Percentiles rank a stretch among this genome's conserved stretches.
Conservation (phyloP, 148 eudicot genomes). For the Hydrangea macrophylla region DNA sequence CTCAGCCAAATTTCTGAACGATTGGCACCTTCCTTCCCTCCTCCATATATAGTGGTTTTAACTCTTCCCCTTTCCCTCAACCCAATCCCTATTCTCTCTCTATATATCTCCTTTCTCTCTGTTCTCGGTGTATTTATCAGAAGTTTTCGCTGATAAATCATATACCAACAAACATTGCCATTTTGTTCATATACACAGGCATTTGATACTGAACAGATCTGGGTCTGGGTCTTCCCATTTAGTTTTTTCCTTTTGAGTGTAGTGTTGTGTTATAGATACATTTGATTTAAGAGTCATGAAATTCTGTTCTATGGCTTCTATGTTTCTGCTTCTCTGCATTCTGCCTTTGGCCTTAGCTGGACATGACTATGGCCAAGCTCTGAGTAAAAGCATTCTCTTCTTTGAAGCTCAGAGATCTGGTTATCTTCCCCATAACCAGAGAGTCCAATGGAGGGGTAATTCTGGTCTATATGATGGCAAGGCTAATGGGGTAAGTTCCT, state of each 20-base stretch:
- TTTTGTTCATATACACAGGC: background rate
- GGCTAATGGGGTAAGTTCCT: slow-evolving; percentile 58
- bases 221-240: background rate
- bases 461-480: slow-evolving; percentile 93
- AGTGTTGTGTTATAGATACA: background rate
- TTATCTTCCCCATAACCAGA: slow-evolving; percentile 64
- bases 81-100: slow-evolving; percentile 19
- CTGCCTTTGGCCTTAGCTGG: slow-evolving; percentile 46
- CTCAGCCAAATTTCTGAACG: slow-evolving; percentile 30
- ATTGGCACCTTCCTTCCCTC: slow-evolving; percentile 43
- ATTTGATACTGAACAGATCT: slow-evolving; percentile 8
- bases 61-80: slow-evolving; percentile 27
- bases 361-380: slow-evolving; percentile 80
- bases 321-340: slow-evolving; percentile 36
- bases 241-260: background rate
- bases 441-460: slow-evolving; percentile 85
- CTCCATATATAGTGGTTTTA: slow-evolving; percentile 54
- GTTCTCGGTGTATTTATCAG: slow-evolving; percentile 47
- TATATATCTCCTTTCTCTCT: slow-evolving; percentile 15
- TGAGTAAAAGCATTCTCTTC: slow-evolving; percentile 83
- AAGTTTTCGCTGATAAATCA: slow-evolving; percentile 53
- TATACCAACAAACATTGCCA: slow-evolving; percentile 38
- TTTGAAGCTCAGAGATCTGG: slow-evolving; percentile 99
- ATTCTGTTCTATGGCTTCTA: slow-evolving; percentile 31
- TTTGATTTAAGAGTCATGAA: slow-evolving; percentile 29